Evolutionary conservation across 2,329 filamentous ascomycete genomes (phyloP), one percentile per base, ranked within the genome.

Genomic region (Aspergillus intermedius): DNA sequence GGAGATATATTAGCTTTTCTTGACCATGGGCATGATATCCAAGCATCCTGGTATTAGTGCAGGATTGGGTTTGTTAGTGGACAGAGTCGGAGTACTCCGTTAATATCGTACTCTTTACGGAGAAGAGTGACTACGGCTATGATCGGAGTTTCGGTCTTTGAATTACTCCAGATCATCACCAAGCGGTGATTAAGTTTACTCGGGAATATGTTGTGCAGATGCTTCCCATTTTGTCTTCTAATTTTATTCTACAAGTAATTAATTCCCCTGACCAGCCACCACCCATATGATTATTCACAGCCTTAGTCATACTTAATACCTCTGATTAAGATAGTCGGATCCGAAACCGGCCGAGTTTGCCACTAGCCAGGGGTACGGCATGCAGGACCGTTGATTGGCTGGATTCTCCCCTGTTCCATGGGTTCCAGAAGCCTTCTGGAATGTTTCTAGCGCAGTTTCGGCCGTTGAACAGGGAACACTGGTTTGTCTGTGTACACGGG

Each of bases 341-440:
- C 25, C 25, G 25, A 30, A 30, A 30, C 25, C 9, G 34, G 17
- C n/a, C 34, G 34, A 37, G 7, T 37, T 37, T n/a, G 34, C 34
- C 34, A 37, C 34, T 37, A 37, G 34, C n/a, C 34, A 37, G 34
- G 34, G 34, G 25, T 30, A 30, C 25, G 25, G 34, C 34, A 7
- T 13, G 17, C 17, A 15, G 7, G n/a, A n/a, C 9, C 9, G n/a
- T 37, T 10, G 1, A 37, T 19, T 37, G 34, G 34, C 5, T 5
- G 34, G n/a, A n/a, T 37, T 13, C 13, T 23, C 34, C 15, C 23
- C 22, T 45, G 28, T 23, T 44, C 59, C 61, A 55, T 63, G 56
- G 60, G 37, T 66, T 66, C 62, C 41, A 56, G 54, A 63, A 61
- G 44, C 25, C 40, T 67, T 67, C 64, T 59, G 47, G 61, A 66